Evolutionary conservation across 163 green algal species (phyloP), one percentile per base, ranked within the genome.

Genomic region (Volvox carteri): DNA sequence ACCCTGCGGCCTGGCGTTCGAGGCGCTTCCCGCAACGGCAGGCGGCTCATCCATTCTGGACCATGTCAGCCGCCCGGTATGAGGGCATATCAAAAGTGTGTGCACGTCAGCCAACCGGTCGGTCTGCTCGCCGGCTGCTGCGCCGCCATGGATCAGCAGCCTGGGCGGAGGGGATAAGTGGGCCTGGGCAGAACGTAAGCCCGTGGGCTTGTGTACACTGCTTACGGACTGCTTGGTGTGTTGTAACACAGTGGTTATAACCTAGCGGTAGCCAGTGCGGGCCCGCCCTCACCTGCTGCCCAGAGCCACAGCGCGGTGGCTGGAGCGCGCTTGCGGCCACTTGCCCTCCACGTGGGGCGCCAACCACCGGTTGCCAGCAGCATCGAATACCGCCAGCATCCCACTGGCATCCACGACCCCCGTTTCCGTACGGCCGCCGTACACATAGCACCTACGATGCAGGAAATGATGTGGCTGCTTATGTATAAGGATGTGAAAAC

Each of bases 71-170:
- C 33, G 46, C 2, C 81, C 81, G 23, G 44, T 58, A 46, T 18
- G 1, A 3, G 48, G 46, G 35, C 65, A 73, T 37, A 87, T 68
- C 23, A n/a, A 0, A 42, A 87, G 65, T 4, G 65, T 46, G 33
- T 56, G 46, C 33, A 87, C 67, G 37, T 87, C 81, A 0, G 65
- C 65, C 65, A 87, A 50, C 18, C 81, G 81, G 33, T 79, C 67
- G 6, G 3, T 21, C 25, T 72, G 60, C n/a, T 78, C 65, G 65
- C 67, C 48, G 65, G 33, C 81, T 7, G 65, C 67, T 7, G 81
- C 35, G 44, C 81, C 81, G 37, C 81, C 81, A 18, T 87, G 81
- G 37, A 87, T 80, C 21, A 87, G 35, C 65, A 87, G 65, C 81
- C 81, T 87, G 67, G 19, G 12, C 35, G 58, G 58, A 14, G 58